Percentiles rank a stretch among this genome's conserved stretches.
phyloP scores from a whole-genome alignment of 2,329 filamentous ascomycete species.

The Akanthomyces muscarius region DNA sequence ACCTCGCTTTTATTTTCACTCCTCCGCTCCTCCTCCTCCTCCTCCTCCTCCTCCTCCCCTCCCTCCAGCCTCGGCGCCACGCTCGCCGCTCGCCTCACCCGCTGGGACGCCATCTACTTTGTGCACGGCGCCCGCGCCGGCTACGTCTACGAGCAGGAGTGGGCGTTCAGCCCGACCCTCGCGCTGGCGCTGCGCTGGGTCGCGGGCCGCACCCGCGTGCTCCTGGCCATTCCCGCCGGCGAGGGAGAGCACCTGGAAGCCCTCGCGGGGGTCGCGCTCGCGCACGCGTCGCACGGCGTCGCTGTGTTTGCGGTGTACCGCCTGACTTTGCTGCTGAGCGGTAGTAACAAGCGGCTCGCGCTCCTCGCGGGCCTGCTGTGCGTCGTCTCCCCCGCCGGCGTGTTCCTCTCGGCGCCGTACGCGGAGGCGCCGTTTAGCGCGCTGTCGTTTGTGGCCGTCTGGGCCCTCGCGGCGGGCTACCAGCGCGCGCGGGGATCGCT shows the following conservation, averaged over 20 bases:
- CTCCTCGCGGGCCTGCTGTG: constrained; percentile 71
- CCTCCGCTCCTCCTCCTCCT: constrained; percentile 33
- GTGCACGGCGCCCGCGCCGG: constrained; percentile 58
- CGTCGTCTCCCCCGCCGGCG: constrained; percentile 77
- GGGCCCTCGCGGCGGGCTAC: constrained; percentile 58
- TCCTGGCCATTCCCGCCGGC: constrained; percentile 22
- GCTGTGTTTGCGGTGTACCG: constrained; percentile 70
- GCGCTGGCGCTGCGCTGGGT: constrained; percentile 40
- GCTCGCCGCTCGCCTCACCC: constrained; percentile 55
- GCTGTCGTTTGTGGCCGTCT: constrained; percentile 69
- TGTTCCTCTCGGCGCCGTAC: constrained; percentile 87
- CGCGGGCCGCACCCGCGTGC: constrained; percentile 25
- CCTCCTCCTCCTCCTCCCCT: constrained; percentile 22
- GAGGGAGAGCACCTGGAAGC: constrained; percentile 31
- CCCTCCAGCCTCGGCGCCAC: constrained; percentile 19
- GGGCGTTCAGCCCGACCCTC: constrained; percentile 65
- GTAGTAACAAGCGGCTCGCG: constrained; percentile 47
- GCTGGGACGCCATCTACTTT: constrained; percentile 83
- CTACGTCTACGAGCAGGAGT: constrained; percentile 76
- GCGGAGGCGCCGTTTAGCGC: constrained; percentile 75
- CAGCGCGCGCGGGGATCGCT: constrained; percentile 25
- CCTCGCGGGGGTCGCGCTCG: constrained; percentile 60
- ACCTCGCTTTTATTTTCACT: constrained; percentile 46
- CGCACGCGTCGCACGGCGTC: constrained; percentile 70
- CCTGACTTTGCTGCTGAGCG: constrained; percentile 56